phyloP scores from a whole-genome alignment of 2,329 filamentous ascomycete species.

The Ceratocystis lukuohia region DNA sequence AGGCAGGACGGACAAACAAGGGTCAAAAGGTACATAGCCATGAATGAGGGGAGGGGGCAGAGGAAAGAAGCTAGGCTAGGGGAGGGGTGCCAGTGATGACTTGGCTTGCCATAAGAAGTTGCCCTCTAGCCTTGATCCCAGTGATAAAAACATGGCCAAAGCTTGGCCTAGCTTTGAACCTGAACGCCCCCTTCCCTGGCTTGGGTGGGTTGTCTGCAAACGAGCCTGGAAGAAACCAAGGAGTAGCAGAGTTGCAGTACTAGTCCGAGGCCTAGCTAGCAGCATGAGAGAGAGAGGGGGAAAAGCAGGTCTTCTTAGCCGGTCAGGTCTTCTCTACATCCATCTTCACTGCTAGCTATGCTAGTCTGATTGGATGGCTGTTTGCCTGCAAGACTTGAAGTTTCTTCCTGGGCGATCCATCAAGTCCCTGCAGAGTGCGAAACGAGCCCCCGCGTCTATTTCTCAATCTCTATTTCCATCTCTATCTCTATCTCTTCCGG shows the following conservation, averaged over 20 bases:
- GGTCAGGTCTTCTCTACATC: too few relatives aligned
- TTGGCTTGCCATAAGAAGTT: neutral
- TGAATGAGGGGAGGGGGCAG: neutral
- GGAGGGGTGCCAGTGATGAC: neutral
- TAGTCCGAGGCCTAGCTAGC: neutral
- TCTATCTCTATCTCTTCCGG: too few relatives aligned
- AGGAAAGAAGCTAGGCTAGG: neutral
- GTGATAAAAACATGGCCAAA: conserved; percentile 4
- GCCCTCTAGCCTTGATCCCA: neutral
- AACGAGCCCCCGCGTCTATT: too few relatives aligned
- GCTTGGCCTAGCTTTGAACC: neutral
- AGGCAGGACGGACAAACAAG: neutral
- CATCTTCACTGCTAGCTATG: too few relatives aligned
- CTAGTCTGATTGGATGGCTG: too few relatives aligned
- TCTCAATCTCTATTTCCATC: too few relatives aligned
- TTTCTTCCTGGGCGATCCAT: too few relatives aligned
- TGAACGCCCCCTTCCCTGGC: neutral
- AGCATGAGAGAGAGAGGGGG: too few relatives aligned
- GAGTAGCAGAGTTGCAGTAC: neutral
- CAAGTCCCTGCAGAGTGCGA: too few relatives aligned
- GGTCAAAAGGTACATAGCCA: neutral
- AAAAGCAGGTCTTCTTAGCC: too few relatives aligned
- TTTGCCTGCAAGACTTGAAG: neutral
- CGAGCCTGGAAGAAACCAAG: neutral
- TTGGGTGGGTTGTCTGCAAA: neutral